Base-by-base conservation (phyloP, 164 flowering plant species). In the Nymphaea thermarum region DNA sequence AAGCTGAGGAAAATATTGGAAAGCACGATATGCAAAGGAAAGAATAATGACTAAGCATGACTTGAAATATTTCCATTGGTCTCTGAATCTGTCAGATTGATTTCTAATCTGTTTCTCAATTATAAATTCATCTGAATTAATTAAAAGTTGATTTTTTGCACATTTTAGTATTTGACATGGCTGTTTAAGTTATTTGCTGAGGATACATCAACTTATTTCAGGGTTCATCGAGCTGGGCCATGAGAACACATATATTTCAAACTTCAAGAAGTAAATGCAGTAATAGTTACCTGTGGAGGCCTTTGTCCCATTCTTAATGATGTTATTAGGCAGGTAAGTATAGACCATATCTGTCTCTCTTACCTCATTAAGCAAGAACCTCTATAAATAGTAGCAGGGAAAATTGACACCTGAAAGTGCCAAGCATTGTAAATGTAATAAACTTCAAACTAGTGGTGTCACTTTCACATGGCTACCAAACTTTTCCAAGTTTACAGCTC, bases 181-280 rank as follows among this genome's bases (percentile, higher is more conserved):
- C 44, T 43, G 62, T 65, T 63, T 75, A 61, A 60, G 61, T 10
- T 11, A 25, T 62, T 16, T 70, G 17, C 6, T 65, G 53, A 66
- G 14, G 57, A 15, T 57, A 25, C 36, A 25, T 25, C 36, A 59
- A 66, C 62, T n/a, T 14, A 66, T 73, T 72, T 36, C 67, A 88
- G 95, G 97, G 86, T 91, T 75, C 95, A 91, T 65, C 87, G 93
- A 78, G 98, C 96, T 74, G 98, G 98, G 42, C 95, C 96, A 45
- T 80, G 95, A 44, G 89, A 90, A 71, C 74, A 87, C 63, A 88
- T 93, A 78, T 93, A 84, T 77, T 93, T 86, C 72, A 82, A 79
- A 63, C 93, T 93, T n/a, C 90, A 86, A 74, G 84, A 88, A 73
- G 98, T 93, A 44, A 86, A 85, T 70, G 98, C 96, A 59, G 96